A percentile compares a stretch with the other conserved stretches of the same genome.
These are phyloP conservation scores for Cinnamomum chago DNA, from an alignment of 164 flowering plant genomes.

Conservation along the genomic window DNA sequence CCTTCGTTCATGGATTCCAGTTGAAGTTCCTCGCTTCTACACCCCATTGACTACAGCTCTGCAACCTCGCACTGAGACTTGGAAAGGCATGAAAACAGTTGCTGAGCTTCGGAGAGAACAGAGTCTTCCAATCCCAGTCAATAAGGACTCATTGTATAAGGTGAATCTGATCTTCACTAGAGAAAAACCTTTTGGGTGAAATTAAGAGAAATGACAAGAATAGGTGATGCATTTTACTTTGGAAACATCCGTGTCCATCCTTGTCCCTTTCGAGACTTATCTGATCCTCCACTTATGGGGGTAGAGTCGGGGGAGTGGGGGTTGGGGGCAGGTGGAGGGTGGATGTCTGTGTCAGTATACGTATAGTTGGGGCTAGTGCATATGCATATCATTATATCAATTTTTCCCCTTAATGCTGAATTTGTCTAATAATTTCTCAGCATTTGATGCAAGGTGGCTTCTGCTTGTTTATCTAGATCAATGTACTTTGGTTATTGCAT, in stretches of 20 bases:
- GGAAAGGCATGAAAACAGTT: constrained; percentile 92
- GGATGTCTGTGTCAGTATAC: neutral
- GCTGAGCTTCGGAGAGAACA: constrained; percentile 72
- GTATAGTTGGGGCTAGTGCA: neutral
- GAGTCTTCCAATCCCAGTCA: constrained; percentile 66
- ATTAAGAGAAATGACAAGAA: too few species aligned
- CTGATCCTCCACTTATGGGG: neutral
- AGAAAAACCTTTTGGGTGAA: too few species aligned
- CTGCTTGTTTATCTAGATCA: neutral
- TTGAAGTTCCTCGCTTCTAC: constrained; percentile 75
- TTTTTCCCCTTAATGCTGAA: neutral
- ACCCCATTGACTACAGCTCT: constrained; percentile 87
- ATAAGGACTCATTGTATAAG: constrained; percentile 93
- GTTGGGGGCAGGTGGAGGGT: neutral
- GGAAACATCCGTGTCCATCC: neutral
- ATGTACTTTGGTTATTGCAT: too few species aligned
- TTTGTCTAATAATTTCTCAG: too few species aligned
- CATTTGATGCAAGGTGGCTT: neutral
- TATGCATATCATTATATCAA: too few species aligned
- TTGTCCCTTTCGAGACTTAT: neutral
- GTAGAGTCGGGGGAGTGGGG: neutral
- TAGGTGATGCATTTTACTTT: too few species aligned
- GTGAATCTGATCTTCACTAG: constrained; percentile 20
- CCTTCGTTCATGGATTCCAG: constrained; percentile 80
- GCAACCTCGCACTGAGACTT: constrained; percentile 66